Base-by-base conservation (phyloP, 2,329 filamentous ascomycete genomes). In the Huntiella decipiens region DNA sequence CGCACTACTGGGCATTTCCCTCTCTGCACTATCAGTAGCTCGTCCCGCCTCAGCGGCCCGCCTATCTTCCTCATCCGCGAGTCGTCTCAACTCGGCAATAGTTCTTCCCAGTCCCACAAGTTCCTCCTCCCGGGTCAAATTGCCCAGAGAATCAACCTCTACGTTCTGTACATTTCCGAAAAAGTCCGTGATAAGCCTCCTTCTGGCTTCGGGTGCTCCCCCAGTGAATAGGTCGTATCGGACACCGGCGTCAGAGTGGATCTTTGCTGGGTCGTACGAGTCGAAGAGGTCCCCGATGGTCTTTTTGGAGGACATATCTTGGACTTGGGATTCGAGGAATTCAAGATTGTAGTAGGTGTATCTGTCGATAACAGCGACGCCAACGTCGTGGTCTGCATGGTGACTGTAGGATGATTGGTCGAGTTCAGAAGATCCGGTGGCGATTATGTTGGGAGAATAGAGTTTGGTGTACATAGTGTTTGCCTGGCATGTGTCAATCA, bases 401-500 rank as follows among this genome's bases (percentile, higher is more conserved):
- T 98, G 91, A 1, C 84, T 93, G 63, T 98, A 98, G 1, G 83
- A 93, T 4, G 85, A 94, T 62, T 98, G 84, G 58, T 96, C 88
- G 51, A 96, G 79, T 60, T 91, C 86, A 3, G 83, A 92, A 31
- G 84, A 93, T n/a, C 91, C 91, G 0, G 92, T 98, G 0, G 91
- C 91, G 56, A 98, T 86, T 56, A 98, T 95, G 57, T 96, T 96
- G 41, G 88, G 88, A 4, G 86, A 93, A 67, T 98, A 98, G 57
- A 98, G 84, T 56, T 94, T 88, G 59, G 79, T 88, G 66, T 94
- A 98, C 86, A 98, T 95, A 31, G 91, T 98, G 61, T 98, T 98
- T 46, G 91, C 91, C 65, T 98, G 91, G 66, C 91, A 98, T 0
- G 91, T 98, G 61, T 98, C 91, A 63, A 98, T 98, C 91, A 98